Evolutionary conservation across 2,329 filamentous ascomycete genomes (phyloP), one percentile per base, ranked within the genome.

Genomic region (Torrubiella hemipterigena): DNA sequence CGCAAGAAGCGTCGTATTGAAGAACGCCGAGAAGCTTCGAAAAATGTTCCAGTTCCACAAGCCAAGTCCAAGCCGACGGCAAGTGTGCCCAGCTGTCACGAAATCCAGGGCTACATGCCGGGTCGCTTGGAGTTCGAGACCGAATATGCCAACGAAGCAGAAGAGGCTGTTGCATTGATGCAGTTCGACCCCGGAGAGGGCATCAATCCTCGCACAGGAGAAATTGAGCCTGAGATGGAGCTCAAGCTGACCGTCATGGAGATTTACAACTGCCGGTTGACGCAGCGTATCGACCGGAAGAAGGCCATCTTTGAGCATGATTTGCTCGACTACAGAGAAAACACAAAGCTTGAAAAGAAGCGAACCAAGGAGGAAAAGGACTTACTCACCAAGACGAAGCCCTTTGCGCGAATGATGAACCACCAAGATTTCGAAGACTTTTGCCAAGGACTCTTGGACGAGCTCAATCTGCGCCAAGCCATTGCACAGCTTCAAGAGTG

Each of bases 31-130:
- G 84, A 95, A 40, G 79, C 76, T 2, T 81, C 83, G 25, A 93
- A 91, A 56, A 81, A 81, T 38, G 82, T 84, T 7, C 77, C 84
- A 1, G 79, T 85, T 1, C 69, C 86, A 22, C 82, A 84, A 16
- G 85, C 89, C 2, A 94, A 95, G 57, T 87, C 89, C 45, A 96
- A 96, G 50, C 91, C 91, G 0, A 96, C 89, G 0, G 87, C 87
- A 7, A 93, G 83, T 61, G 86, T 95, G 3, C 91, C 91, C 1
- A 81, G 86, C 20, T 98, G 91, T 54, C 91, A 98, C 61, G 91
- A 98, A 56, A 91, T 98, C 22, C 86, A 95, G 56, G 91, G 91
- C 4, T 98, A 93, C 54, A 98, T 98, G 91, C 91, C 91, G 4
- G 91, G 91, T 27, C 85, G 91, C 24, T 59, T 98, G 41, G 91